Evolutionary conservation across 805 yeast genomes (phyloP), one percentile per base, ranked within the genome.

Genomic region (Cyberlindnera amylophila): DNA sequence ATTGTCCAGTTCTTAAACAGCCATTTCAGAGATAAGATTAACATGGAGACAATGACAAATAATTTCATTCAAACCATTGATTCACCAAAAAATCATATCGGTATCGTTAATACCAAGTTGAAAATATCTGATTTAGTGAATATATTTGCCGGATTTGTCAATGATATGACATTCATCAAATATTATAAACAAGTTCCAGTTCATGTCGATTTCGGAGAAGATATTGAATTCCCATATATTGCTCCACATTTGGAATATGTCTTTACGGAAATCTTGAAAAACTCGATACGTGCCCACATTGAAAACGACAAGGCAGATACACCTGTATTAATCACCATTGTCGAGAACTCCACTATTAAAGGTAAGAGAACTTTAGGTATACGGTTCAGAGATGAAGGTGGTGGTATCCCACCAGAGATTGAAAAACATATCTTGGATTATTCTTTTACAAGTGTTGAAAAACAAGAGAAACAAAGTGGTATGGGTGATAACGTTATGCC

Each of bases 211-310:
- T 65, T 65, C 41, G 78, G 80, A n/a, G 66, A 65, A 27, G 75
- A 77, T 18, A 68, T 86, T 13, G 64, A 66, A 18, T 79, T 90
- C 58, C 91, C 96, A 0, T 91, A 88, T 61, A 83, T 91, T 34
- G 87, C 93, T 16, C 81, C 82, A 34, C 96, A 90, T 59, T 63
- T 93, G 39, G 96, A 91, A 59, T 91, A 93, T 58, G 79, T 91
- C 37, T 69, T 89, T 43, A 86, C 86, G 17, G 99, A 91, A 64
- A 65, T 91, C 16, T 71, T 91, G 52, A 91, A 91, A 63, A 91
- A 91, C 62, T 77, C 96, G 6, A 81, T 84, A 49, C 67, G 96
- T 41, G 96, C 99, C 0, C 89, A 86, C 41, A 82, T 91, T 40
- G 98, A 91, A 59, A 77, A 77, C 42, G 58, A 66, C 16, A 50